Evolutionary conservation across 768 basidiomycete genomes (phyloP).

Genomic region (Mycena olivaceomarginata): DNA sequence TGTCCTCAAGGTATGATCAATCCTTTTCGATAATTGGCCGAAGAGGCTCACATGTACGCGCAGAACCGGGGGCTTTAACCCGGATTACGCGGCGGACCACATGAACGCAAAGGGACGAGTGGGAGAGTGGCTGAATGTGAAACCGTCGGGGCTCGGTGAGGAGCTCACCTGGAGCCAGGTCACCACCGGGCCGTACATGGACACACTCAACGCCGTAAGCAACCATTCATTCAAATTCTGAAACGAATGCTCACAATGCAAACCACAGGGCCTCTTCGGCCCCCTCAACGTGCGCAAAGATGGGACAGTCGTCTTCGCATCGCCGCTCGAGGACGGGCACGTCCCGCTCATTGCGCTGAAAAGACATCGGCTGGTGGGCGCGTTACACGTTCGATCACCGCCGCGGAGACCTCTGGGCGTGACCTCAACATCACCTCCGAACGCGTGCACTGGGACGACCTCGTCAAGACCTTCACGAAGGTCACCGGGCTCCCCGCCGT

Average conservation of each 20-base stretch:
- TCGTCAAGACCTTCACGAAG: conserved; percentile 49
- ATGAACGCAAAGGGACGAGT: background rate
- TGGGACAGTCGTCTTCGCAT: background rate
- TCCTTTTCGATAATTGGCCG: too few species aligned
- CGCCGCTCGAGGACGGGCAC: conserved; percentile 28
- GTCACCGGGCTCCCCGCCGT: conserved; percentile 32
- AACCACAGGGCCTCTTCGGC: background rate
- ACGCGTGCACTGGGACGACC: conserved; percentile 57
- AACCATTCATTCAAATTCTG: background rate
- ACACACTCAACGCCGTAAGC: background rate
- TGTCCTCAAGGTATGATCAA: background rate
- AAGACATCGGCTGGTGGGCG: background rate
- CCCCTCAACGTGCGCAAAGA: background rate
- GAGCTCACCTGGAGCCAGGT: background rate
- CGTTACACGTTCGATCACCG: conserved; percentile 57
- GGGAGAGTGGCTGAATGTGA: background rate
- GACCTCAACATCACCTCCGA: conserved; percentile 61
- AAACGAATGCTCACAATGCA: background rate
- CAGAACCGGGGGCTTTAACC: background rate
- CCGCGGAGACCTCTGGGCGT: conserved; percentile 53
- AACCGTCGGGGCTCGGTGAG: background rate
- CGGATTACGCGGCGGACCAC: background rate
- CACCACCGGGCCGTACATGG: background rate
- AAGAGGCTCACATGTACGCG: background rate
- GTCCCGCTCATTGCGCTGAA: conserved; percentile 57